Base-by-base conservation (phyloP, 352 stramenopile genomes). In the Phytophthora syringae region DNA sequence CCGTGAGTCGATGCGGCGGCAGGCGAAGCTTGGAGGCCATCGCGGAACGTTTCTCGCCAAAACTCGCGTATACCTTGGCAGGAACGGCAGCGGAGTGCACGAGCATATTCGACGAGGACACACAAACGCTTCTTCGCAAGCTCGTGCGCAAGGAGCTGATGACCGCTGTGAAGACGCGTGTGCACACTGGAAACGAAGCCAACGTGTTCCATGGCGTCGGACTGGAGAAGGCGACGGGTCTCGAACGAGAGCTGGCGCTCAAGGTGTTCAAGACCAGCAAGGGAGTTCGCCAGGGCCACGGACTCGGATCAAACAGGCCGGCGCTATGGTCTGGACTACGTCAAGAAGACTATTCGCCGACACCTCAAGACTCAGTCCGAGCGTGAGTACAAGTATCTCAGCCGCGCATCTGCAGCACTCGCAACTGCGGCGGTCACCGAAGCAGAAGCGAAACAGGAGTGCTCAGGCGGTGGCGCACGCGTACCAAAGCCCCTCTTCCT, bases 241-340 rank as follows among this genome's bases (percentile, higher is more conserved):
- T 50, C 1, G 71, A 77, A 12, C 55, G 66, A 45, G 59, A 60
- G 2, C 68, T 72, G 44, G 68, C 67, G 7, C 75, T 86, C 68
- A 93, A 95, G 75, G 76, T 95, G 42, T 90, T 93, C 75, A 93
- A 92, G 67, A 81, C 72, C 2, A 74, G 70, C 39, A 63, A 80
- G 21, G 74, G 60, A 89, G 42, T 86, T 81, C 48, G 61, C 63
- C 24, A 85, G 83, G 34, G 62, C 64, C 54, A 74, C 77, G 34
- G 58, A 81, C 44, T 78, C 81, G 59, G 83, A 89, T 43, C 57
- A 75, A 54, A 72, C 66, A 11, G 82, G 82, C 20, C 76, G 82
- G 43, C 50, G 74, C 20, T 86, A 87, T 52, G 79, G 82, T 36
- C 56, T 79, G 39, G 82, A 78, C 5, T 81, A 82, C 43, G 70